A percentile compares a stretch with the other conserved stretches of the same genome.
phyloP scores from a whole-genome alignment of 345 rosid species.

The Raphanus sativus region DNA sequence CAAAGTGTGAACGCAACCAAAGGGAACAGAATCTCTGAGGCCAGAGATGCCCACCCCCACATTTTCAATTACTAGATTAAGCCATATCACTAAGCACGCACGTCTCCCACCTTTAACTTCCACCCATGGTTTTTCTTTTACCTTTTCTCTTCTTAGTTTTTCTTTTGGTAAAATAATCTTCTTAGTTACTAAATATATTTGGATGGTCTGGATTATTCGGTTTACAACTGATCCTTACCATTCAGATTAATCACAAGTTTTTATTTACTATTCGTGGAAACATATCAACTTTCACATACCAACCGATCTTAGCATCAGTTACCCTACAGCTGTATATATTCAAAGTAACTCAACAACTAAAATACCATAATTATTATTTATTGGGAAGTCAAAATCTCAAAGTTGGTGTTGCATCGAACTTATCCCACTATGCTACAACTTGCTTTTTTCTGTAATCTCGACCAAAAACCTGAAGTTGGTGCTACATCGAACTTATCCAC shows the following conservation, averaged over 20 bases:
- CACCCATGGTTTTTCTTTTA: not conserved
- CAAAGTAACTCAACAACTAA: constrained; percentile 21
- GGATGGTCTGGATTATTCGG: too few relatives aligned
- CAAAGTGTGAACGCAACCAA: constrained; percentile 37
- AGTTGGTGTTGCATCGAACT: constrained; percentile 26
- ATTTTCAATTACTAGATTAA: constrained; percentile 23
- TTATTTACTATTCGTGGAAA: not conserved
- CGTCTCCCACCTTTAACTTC: not conserved
- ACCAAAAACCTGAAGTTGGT: constrained; percentile 18
- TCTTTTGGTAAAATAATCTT: too few relatives aligned
- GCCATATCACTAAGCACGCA: constrained; percentile 3
- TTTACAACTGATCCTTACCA: not conserved
- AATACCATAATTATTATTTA: constrained; percentile 11
- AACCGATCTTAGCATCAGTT: constrained; percentile 10
- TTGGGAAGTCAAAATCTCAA: constrained; percentile 7
- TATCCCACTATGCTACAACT: constrained; percentile 10
- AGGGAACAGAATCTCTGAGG: constrained; percentile 34
- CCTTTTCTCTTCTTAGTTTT: not conserved
- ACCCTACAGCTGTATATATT: constrained; percentile 3
- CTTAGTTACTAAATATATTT: too few relatives aligned
- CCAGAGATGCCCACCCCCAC: constrained; percentile 26
- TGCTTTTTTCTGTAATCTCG: not conserved
- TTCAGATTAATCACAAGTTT: not conserved
- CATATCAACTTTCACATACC: too few relatives aligned
- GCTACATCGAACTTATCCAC: constrained; percentile 13